A percentile compares a stretch with the other conserved stretches of the same genome.
phyloP scores from a whole-genome alignment of 805 yeast species.

The Isabelozyma heimii region DNA sequence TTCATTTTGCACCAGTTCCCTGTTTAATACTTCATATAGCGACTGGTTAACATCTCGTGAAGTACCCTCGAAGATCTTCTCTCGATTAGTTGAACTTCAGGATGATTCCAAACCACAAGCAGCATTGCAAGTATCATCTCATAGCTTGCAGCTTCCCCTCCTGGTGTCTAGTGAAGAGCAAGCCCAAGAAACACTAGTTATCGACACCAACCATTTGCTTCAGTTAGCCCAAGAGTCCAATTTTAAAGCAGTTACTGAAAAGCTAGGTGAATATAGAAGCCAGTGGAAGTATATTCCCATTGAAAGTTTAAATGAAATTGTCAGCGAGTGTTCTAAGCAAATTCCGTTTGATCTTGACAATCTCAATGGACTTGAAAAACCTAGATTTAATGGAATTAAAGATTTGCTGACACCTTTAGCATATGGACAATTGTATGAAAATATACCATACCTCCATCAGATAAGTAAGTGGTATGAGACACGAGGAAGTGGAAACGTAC shows the following conservation, averaged over 20 bases:
- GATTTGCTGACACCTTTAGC: not conserved
- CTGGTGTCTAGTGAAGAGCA: not conserved
- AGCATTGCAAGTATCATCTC: not conserved
- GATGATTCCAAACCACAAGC: not conserved
- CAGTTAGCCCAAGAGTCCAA: not conserved
- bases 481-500: conserved; percentile 6
- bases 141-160: not conserved
- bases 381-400: not conserved
- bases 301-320: not conserved
- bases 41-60: conserved; percentile 14
- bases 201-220: not conserved
- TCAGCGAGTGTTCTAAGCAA: not conserved
- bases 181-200: not conserved
- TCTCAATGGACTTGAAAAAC: not conserved
- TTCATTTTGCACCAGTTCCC: conserved; percentile 17
- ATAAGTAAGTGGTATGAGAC: conserved; percentile 17
- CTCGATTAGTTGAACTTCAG: not conserved
- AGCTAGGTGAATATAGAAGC: not conserved
- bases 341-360: not conserved
- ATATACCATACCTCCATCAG: conserved; percentile 19
- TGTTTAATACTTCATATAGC: conserved; percentile 13
- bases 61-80: conserved; percentile 6
- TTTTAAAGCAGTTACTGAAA: not conserved
- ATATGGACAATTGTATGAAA: conserved; percentile 7
- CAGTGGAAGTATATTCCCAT: not conserved